Evolutionary conservation across 495 filamentous ascomycete species (phyloP).

Genomic region (Podospora sp.): DNA sequence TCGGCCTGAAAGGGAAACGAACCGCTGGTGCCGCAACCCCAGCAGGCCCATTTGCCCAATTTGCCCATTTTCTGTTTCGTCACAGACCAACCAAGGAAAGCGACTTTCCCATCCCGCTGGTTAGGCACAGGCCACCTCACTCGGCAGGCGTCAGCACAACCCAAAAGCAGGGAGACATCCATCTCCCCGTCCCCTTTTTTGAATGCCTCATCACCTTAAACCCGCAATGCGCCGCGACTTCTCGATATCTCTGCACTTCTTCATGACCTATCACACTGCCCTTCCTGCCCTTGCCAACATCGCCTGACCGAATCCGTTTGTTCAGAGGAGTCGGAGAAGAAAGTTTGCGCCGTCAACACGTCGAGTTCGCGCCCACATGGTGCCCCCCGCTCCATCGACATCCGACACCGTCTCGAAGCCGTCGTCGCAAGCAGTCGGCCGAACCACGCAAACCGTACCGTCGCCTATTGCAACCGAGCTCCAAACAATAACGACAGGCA

Average conservation of each 20-base stretch:
- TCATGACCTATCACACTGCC: background rate
- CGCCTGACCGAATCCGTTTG: background rate
- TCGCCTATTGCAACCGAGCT: background rate
- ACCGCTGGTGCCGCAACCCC: slow-evolving; percentile 15
- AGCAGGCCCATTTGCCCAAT: slow-evolving; percentile 13
- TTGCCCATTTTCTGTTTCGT: slow-evolving; percentile 29
- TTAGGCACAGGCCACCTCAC: slow-evolving; percentile 6
- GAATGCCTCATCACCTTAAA: slow-evolving; percentile 11
- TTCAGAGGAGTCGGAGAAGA: background rate
- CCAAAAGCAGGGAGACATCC: slow-evolving; percentile 15
- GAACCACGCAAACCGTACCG: background rate
- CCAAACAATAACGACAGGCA: background rate
- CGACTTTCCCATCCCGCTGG: slow-evolving; percentile 21
- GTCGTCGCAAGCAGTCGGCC: slow-evolving; percentile 5
- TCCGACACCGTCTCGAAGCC: slow-evolving; percentile 1
- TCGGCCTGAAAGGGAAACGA: slow-evolving; percentile 18
- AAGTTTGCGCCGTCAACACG: background rate
- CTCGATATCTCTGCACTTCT: background rate
- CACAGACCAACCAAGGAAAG: slow-evolving; percentile 18
- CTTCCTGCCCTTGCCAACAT: background rate
- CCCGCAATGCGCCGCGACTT: slow-evolving; percentile 14
- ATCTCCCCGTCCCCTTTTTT: slow-evolving; percentile 10
- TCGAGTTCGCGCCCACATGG: background rate
- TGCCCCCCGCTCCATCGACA: background rate
- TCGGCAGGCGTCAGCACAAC: background rate